Base-by-base conservation (phyloP, 2,329 filamentous ascomycete genomes). In the Penicillium sp. region DNA sequence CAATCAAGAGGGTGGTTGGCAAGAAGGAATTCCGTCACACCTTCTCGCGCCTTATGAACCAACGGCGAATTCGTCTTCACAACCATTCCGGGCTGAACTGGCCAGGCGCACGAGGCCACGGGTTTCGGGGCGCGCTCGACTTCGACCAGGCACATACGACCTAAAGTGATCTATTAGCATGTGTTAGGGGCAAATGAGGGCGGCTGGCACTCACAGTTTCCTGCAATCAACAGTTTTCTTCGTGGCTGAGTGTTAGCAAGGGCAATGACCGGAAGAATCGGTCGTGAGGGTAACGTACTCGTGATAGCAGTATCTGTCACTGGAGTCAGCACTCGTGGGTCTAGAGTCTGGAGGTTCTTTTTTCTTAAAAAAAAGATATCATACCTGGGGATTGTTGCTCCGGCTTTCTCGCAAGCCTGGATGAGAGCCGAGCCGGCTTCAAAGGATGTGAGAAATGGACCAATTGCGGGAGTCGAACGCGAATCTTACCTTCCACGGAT, bases 381-480 rank as follows among this genome's bases (percentile, higher is more conserved):
- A 66, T 76, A 89, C 88, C 88, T 91, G 64, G 92, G 92, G 69
- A 97, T 82, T 57, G 88, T 94, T 62, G 81, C 83, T 69, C 94
- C 94, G 61, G 92, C 94, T 80, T 99, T 96, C 79, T 99, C 94
- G 80, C 94, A 99, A 71, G 94, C 94, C 80, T 99, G 94, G 73
- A 99, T 99, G 68, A 99, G 83, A 69, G 94, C 92, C 66, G 94
- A 94, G 63, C 92, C 92, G 76, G 92, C 92, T 96, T 73, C 74
- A 39, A 48, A 53, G 44, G 44, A 54, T 55, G 57, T 70, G 53
- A 71, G 69, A 41, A 57, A 43, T 41, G 36, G 50, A 35, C 24
- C 55, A 55, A 42, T 54, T 20, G 18, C 35, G 6, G 10, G 46
- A 30, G 24, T 45, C 39, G 16, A 6, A 33, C 28, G 46, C 8